phyloP scores from a whole-genome alignment of 2,329 filamentous ascomycete genomes.

The Aspergillus floridensis region DNA sequence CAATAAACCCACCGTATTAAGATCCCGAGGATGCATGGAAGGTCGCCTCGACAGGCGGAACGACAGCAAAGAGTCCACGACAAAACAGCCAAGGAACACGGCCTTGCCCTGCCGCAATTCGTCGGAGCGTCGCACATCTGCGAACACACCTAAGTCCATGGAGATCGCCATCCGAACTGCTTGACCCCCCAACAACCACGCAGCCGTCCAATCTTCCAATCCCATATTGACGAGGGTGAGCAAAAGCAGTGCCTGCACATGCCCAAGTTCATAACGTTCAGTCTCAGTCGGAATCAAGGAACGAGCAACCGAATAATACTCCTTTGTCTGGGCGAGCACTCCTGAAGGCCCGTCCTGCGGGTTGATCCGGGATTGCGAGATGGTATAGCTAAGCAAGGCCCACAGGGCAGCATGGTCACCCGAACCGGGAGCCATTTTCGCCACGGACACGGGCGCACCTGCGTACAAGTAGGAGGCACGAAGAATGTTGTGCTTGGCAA shows the following conservation, averaged over 20 bases:
- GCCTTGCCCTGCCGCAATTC: conserved; percentile 40
- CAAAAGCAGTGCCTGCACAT: conserved; percentile 45
- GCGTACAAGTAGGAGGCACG: conserved; percentile 57
- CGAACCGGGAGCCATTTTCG: conserved; percentile 31
- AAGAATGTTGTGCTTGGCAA: conserved; percentile 56
- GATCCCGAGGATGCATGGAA: conserved; percentile 48
- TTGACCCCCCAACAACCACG: conserved; percentile 55
- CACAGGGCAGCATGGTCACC: conserved; percentile 45
- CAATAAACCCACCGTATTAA: conserved; percentile 50
- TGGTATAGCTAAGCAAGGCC: conserved; percentile 45
- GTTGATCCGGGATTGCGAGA: conserved; percentile 30
- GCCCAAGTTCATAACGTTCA: conserved; percentile 40
- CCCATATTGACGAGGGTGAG: conserved; percentile 52
- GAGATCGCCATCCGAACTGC: conserved; percentile 50
- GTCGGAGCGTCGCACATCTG: conserved; percentile 30
- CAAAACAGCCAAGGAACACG: conserved; percentile 52
- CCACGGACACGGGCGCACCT: conserved; percentile 37
- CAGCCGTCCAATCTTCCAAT: conserved; percentile 46
- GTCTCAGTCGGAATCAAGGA: conserved; percentile 40
- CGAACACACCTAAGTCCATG: conserved; percentile 32
- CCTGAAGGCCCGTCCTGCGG: conserved; percentile 17
- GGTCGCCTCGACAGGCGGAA: conserved; percentile 46
- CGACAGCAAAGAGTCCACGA: conserved; percentile 54
- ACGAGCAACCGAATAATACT: conserved; percentile 37
- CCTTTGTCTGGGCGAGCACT: conserved; percentile 27